Evolutionary conservation across 305 asterid species (phyloP).

Genomic region (Rubia peregrina): DNA sequence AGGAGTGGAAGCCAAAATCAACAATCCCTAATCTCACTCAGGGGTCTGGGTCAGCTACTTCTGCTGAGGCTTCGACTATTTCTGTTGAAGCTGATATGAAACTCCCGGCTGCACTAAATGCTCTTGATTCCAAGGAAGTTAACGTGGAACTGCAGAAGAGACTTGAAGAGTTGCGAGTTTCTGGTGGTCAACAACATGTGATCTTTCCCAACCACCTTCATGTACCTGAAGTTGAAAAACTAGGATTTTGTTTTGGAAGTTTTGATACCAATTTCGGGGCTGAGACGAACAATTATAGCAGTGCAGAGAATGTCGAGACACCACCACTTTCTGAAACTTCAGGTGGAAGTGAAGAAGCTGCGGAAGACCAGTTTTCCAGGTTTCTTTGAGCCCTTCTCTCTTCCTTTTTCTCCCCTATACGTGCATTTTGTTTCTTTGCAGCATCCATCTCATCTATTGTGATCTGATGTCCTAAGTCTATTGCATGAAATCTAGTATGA

Average conservation of each 20-base stretch:
- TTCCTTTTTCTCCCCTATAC: background rate
- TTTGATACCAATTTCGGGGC: slow-evolving; percentile 64
- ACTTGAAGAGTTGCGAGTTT: slow-evolving; percentile 50
- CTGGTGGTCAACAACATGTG: slow-evolving; percentile 57
- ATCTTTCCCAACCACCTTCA: slow-evolving; percentile 81
- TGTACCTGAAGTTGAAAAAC: slow-evolving; percentile 76
- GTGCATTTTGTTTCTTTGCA: background rate
- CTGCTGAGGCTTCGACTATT: slow-evolving; percentile 38
- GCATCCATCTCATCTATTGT: background rate
- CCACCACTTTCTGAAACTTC: slow-evolving; percentile 42
- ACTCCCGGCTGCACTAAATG: slow-evolving; percentile 29
- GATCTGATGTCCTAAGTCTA: background rate
- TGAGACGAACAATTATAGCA: slow-evolving; percentile 38
- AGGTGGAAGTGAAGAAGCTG: slow-evolving; percentile 50
- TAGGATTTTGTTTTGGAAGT: slow-evolving; percentile 92
- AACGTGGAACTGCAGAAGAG: slow-evolving; percentile 55
- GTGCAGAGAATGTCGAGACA: slow-evolving; percentile 37
- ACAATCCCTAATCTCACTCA: slow-evolving; percentile 40
- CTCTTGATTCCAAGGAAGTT: slow-evolving; percentile 41
- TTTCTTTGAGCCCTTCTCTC: slow-evolving; percentile 24
- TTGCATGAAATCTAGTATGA: background rate
- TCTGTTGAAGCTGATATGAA: slow-evolving; percentile 40
- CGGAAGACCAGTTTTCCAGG: slow-evolving; percentile 54
- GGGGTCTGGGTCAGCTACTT: slow-evolving; percentile 33
- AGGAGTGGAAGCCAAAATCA: slow-evolving; percentile 92